Base-by-base conservation (phyloP, 1,284 basidiomycete species). In the Moesziomyces antarcticus region DNA sequence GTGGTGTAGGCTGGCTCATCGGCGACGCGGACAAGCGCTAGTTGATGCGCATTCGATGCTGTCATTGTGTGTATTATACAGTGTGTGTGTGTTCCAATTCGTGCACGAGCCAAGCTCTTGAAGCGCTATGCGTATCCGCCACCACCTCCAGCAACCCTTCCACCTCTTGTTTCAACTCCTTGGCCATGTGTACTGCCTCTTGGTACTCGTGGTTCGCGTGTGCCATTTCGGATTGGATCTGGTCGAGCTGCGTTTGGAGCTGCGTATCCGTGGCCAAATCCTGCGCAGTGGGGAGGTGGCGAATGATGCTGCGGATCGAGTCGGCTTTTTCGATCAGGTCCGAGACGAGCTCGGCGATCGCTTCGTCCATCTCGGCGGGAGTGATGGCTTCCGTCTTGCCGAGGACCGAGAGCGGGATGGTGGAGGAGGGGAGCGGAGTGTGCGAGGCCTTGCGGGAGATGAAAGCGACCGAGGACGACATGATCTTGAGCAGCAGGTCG, bases 381-480 rank as follows among this genome's bases (percentile, higher is more conserved):
- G 47, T 21, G 10, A 75, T 63, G 3, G 70, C 64, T 45, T 79
- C 77, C 0, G 77, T 77, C 21, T 73, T 73, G 6, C 77, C 77
- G 1, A 75, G 50, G 10, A 75, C 52, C 3, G 75, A 77, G 10
- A 79, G 55, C 0, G 77, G 77, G 3, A 79, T 48, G n/a, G 50
- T 33, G 9, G 75, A 57, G 7, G 56, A 44, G 5, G 76, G 75
- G 0, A 74, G 49, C 11, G 53, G 43, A 6, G 46, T 18, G 44
- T 79, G 77, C 25, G 50, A 49, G 14, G 77, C 69, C 54, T 79
- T 79, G 40, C 77, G 75, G 0, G 77, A 79, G 16, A 73, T 62
- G 57, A 63, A 79, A 0, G 77, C 75, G 37, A 77, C 60, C 1
- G 75, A 74, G 0, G 77, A 77, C 1, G 77, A 77, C 77, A 79